Base-by-base conservation (phyloP, 768 basidiomycete genomes). In the Podaxis sp. region DNA sequence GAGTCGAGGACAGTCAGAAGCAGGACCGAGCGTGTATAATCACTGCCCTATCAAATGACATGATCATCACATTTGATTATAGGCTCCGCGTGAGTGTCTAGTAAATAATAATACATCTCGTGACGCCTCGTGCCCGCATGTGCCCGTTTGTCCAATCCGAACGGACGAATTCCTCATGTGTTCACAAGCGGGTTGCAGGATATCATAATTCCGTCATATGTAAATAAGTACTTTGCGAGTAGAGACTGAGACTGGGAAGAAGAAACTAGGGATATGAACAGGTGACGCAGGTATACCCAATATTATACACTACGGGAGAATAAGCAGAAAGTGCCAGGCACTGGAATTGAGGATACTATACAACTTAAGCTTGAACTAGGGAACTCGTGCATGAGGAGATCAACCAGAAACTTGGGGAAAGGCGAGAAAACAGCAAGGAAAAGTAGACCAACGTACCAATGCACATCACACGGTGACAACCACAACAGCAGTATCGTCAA, bases 401-500 rank as follows among this genome's bases (percentile, higher is more conserved):
- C 19, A 55, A n/a, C 8, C 33, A 24, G 15, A 25, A 55, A 49
- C 24, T 43, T 37, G 15, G 22, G 40, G 25, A 55, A 55, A 37
- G 15, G 5, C 36, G 19, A 41, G 29, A 13, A 49, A 38, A 46
- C 15, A 13, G 13, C 13, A 60, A 29, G 25, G 15, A 36, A 33
- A 43, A 24, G 5, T 11, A 3, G 17, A 8, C 43, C 19, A 27
- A 4, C 24, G 2, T 27, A 47, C 7, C 19, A 1, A 49, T 12
- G 38, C 15, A n/a, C 50, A 7, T 63, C 54, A 66, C 17, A 66
- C 41, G 24, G 63, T 63, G 15, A 64, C 49, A 25, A 89, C 87
- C 60, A 89, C 78, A 61, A 89, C 82, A 8, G 86, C 78, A 8
- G 87, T 84, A 70, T 89, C 88, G 64, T 89, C 88, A 63, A 89